Conservation (phyloP, 1,284 basidiomycete genomes). For the Trametes polyzona region DNA sequence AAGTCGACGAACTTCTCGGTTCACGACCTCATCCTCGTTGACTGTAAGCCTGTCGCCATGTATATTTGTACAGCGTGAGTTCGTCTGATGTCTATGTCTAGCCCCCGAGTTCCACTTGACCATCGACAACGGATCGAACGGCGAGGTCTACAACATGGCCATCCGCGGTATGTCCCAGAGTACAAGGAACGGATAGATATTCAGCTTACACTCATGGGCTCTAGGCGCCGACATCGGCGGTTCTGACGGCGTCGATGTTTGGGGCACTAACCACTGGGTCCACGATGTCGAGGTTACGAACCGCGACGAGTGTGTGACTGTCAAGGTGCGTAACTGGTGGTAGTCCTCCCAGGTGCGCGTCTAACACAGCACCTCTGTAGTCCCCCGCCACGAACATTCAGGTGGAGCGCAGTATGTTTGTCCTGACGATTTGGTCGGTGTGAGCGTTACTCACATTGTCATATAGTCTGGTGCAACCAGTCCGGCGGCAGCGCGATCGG, state of each 20-base stretch:
- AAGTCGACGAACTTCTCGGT: slow-evolving; percentile 40
- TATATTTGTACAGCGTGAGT: not conserved
- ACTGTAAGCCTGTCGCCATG: slow-evolving; percentile 26
- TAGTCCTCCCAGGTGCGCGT: not conserved
- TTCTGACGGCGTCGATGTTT: slow-evolving; percentile 42
- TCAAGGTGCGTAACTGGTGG: slow-evolving; percentile 29
- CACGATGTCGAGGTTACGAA: slow-evolving; percentile 44
- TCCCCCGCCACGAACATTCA: slow-evolving; percentile 39
- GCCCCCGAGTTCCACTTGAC: slow-evolving; percentile 43
- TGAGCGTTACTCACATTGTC: not conserved
- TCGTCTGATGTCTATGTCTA: not conserved
- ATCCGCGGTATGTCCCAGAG: slow-evolving; percentile 39
- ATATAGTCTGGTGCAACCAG: slow-evolving; percentile 42
- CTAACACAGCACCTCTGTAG: not conserved
- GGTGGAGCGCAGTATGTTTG: slow-evolving; percentile 36
- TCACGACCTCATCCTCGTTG: slow-evolving; percentile 43
- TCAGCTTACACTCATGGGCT: not conserved
- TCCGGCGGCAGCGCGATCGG: slow-evolving; percentile 42
- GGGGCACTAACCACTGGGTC: slow-evolving; percentile 40
- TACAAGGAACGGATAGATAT: too few relatives aligned
- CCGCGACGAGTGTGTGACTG: slow-evolving; percentile 43
- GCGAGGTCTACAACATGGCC: slow-evolving; percentile 42
- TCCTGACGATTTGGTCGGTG: not conserved
- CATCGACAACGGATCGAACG: slow-evolving; percentile 37
- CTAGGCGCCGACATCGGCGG: slow-evolving; percentile 38